Percentiles rank a stretch among this genome's conserved stretches.
Conservation (phyloP, 306 rosid species). For the Trifolium dubium region DNA sequence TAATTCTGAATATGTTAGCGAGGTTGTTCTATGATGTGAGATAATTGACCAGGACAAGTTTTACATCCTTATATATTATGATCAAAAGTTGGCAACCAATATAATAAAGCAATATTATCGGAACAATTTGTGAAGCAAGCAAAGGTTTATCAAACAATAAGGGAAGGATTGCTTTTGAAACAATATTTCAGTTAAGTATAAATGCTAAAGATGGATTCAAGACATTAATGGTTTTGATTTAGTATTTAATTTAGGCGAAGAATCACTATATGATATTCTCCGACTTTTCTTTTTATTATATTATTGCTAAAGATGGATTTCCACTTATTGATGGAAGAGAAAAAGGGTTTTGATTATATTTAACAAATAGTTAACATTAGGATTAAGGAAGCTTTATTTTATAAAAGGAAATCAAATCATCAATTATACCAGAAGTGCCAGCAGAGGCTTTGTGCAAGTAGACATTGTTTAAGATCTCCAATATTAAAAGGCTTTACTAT, state of each 20-base stretch:
- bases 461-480: too few relatives aligned
- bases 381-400: too few relatives aligned
- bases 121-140: neutral
- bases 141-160: neutral
- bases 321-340: too few relatives aligned
- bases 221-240: neutral
- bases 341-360: too few relatives aligned
- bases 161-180: neutral
- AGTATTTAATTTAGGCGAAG: neutral
- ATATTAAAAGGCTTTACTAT: too few relatives aligned
- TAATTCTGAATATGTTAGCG: neutral
- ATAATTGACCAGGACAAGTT: neutral
- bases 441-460: too few relatives aligned
- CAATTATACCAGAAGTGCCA: too few relatives aligned
- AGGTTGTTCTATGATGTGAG: neutral
- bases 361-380: too few relatives aligned
- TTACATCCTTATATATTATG: neutral
- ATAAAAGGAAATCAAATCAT: too few relatives aligned
- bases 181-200: neutral
- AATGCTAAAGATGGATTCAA: neutral
- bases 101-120: neutral
- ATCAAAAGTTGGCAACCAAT: neutral
- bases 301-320: neutral
- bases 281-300: neutral
- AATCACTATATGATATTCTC: neutral